Percentiles rank a stretch among this genome's conserved stretches.
phyloP scores from a whole-genome alignment of 164 flowering plant species.

The Magnolia officinalis region DNA sequence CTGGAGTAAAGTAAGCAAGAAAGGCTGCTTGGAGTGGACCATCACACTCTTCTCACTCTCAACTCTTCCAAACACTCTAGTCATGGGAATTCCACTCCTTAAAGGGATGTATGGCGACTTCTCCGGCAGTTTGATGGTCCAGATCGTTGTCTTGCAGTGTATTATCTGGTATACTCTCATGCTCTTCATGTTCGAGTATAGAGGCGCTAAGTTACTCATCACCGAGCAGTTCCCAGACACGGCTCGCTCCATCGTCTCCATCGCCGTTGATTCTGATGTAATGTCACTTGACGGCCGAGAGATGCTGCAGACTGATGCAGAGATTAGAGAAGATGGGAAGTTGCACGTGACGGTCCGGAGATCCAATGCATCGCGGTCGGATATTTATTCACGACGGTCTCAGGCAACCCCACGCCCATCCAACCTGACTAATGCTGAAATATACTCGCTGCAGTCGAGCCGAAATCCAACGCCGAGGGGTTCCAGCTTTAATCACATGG shows the following conservation, averaged over 20 bases:
- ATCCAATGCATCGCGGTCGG: slow-evolving; percentile 83
- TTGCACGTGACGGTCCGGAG: slow-evolving; percentile 78
- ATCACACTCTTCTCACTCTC: slow-evolving; percentile 82
- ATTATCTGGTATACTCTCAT: slow-evolving; percentile 93
- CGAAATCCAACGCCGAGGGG: slow-evolving; percentile 84
- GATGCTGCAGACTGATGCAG: slow-evolving; percentile 66
- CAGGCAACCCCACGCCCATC: slow-evolving; percentile 78
- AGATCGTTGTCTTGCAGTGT: slow-evolving; percentile 85
- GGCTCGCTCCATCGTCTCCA: slow-evolving; percentile 78
- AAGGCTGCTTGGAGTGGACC: slow-evolving; percentile 75
- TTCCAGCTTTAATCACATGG: slow-evolving; percentile 80
- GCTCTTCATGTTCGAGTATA: slow-evolving; percentile 81
- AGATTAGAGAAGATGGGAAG: slow-evolving; percentile 75
- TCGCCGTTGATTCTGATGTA: slow-evolving; percentile 83
- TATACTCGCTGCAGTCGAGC: slow-evolving; percentile 73
- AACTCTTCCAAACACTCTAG: slow-evolving; percentile 87
- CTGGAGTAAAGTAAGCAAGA: slow-evolving; percentile 52
- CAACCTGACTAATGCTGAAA: slow-evolving; percentile 78
- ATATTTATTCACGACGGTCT: slow-evolving; percentile 68
- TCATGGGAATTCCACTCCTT: slow-evolving; percentile 88
- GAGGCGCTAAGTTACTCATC: slow-evolving; percentile 73
- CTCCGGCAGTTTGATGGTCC: slow-evolving; percentile 82
- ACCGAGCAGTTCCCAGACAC: slow-evolving; percentile 87
- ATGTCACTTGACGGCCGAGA: slow-evolving; percentile 73
- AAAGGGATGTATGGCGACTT: slow-evolving; percentile 85